Base-by-base conservation (phyloP, 139 green algal genomes). In the Chlamydomonas eustigma region DNA sequence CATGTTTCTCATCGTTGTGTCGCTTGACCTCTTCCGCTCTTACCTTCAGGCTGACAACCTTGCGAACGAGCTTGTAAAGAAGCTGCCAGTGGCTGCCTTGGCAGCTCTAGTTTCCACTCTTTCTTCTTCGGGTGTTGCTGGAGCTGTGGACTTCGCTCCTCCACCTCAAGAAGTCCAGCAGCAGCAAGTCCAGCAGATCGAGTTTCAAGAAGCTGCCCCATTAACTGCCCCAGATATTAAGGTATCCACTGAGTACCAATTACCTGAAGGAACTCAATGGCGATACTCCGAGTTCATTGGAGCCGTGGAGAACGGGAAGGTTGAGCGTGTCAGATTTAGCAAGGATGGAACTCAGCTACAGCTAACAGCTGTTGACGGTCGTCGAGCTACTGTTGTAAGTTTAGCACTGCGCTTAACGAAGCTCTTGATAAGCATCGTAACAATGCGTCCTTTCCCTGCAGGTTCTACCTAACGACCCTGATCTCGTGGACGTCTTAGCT, bases 231-330 rank as follows among this genome's bases (percentile, higher is more conserved):
- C 83, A 2, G 79, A 85, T 24, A 74, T 91, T 1, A 83, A 80
- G n/a, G 80, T 76, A 4, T 72, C 33, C 44, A 12, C 33, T 6
- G 65, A 44, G 4, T 50, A 72, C 22, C 4, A 44, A 32, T 22
- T 91, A 98, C 96, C 96, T 25, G 96, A 99, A 85, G 95, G 96
- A 81, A 94, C 88, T 79, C 89, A 97, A 83, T 99, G 96, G 96
- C 85, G 96, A 4, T 71, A 71, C 73, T 81, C 79, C 52, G 96
- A 99, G 75, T 99, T 99, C 82, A 88, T 99, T 67, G 86, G 85
- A 6, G 96, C 96, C 2, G 96, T 99, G 1, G 73, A 96, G 85
- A 76, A 71, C 35, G 93, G 93, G 82, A 97, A 98, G 88, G 93
- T 99, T 0, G 96, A 99, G 89, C 93, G 96, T 64, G 96, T 99